Percentiles rank a stretch among this genome's conserved stretches.
These are phyloP conservation scores for Pseudevernia furfuracea DNA, from an alignment of 495 filamentous ascomycete genomes.

Conservation along the genomic window DNA sequence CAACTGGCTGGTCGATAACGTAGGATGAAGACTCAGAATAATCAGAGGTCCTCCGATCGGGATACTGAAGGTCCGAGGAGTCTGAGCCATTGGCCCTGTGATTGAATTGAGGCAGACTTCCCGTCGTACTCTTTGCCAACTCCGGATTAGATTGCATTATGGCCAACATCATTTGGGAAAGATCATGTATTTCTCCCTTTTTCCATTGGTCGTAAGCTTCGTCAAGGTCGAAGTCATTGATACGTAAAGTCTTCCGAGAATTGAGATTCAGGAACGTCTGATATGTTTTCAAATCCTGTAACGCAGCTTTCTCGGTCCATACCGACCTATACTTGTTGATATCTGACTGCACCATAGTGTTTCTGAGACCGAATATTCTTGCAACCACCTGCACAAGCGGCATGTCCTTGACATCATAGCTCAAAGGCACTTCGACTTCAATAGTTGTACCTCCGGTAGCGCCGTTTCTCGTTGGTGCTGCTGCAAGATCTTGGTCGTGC, in stretches of 20 bases:
- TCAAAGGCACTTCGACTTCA: conserved; percentile 72
- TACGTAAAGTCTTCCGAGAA: conserved; percentile 66
- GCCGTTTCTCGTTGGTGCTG: conserved; percentile 46
- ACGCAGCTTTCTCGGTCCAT: conserved; percentile 88
- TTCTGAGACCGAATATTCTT: conserved; percentile 71
- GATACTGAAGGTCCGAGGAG: conserved; percentile 44
- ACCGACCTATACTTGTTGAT: conserved; percentile 68
- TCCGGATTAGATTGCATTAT: conserved; percentile 83
- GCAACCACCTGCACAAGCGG: conserved; percentile 78
- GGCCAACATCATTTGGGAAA: conserved; percentile 86
- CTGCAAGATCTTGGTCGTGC: conserved; percentile 84
- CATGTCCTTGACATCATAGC: conserved; percentile 95
- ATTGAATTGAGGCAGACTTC: conserved; percentile 46
- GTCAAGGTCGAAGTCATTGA: conserved; percentile 83
- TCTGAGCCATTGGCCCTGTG: conserved; percentile 32
- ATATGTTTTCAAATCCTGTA: conserved; percentile 88
- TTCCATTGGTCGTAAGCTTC: conserved; percentile 89
- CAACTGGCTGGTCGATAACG: conserved; percentile 68
- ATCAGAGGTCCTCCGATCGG: conserved; percentile 51
- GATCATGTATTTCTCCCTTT: conserved; percentile 68
- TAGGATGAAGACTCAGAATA: conserved; percentile 46
- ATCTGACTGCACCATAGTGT: conserved; percentile 71
- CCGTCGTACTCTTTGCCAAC: conserved; percentile 60
- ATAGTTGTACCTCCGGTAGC: conserved; percentile 53
- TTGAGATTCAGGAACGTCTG: conserved; percentile 78